These are phyloP conservation scores for Apiotrichum laibachii DNA, from an alignment of 1,284 basidiomycete genomes.

Conservation along the genomic window DNA sequence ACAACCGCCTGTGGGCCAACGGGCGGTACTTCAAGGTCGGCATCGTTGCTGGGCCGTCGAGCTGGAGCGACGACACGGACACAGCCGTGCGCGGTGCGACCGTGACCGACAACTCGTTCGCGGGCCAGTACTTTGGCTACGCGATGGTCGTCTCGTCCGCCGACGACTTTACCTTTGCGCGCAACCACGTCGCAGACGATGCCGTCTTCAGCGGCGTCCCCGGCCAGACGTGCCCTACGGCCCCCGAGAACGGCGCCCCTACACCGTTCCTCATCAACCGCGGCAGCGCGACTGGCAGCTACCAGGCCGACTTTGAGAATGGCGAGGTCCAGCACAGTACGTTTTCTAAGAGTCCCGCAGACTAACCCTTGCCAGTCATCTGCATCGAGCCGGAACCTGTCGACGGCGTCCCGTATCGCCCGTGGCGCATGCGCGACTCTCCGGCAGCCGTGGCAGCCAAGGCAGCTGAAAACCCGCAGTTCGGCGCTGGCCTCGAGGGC, in stretches of 20 bases:
- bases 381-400: conserved; percentile 46
- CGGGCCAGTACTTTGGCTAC: conserved; percentile 49
- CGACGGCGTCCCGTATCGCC: conserved; percentile 39
- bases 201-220: conserved; percentile 43
- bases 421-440: conserved; percentile 49
- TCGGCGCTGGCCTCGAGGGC: conserved; percentile 29
- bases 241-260: conserved; percentile 48
- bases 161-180: conserved; percentile 44
- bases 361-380: conserved; percentile 38
- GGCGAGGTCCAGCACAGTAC: conserved; percentile 53
- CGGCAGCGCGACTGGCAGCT: conserved; percentile 43
- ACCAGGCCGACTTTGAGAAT: conserved; percentile 51
- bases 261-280: conserved; percentile 49
- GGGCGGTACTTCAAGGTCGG: conserved; percentile 50
- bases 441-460: conserved; percentile 39
- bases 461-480: conserved; percentile 17
- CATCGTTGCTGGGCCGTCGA: conserved; percentile 49
- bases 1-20: conserved; percentile 48
- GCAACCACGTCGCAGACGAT: conserved; percentile 38
- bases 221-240: conserved; percentile 44
- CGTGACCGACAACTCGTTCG: conserved; percentile 46
- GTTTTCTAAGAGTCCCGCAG: conserved; percentile 19
- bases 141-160: conserved; percentile 50
- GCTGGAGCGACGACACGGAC: conserved; percentile 53
- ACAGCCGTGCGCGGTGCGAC: conserved; percentile 44